Evolutionary conservation across 2,329 filamentous ascomycete genomes (phyloP).

Genomic region (Sporothrix phasma): DNA sequence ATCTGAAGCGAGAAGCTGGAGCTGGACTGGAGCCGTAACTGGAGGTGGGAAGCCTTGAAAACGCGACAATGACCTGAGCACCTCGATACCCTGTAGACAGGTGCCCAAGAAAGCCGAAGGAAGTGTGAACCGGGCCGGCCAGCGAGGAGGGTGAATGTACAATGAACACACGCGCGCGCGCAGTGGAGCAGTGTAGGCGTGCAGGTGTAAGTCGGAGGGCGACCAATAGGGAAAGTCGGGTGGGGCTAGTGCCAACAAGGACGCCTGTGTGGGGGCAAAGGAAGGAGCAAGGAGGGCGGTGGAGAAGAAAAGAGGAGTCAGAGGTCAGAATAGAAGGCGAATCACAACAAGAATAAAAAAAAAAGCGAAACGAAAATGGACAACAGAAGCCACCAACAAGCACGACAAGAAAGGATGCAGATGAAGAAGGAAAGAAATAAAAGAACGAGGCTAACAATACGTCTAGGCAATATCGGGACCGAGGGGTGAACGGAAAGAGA

Average conservation of each 20-base stretch:
- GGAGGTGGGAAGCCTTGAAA: too few relatives aligned
- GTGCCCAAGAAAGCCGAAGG: too few relatives aligned
- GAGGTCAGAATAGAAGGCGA: neutral
- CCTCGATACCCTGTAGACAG: neutral
- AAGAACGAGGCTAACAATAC: neutral
- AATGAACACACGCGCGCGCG: neutral
- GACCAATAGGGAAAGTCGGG: slow-evolving; percentile 7
- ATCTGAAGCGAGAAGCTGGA: too few relatives aligned
- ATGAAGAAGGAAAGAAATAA: too few relatives aligned
- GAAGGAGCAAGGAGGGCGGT: too few relatives aligned
- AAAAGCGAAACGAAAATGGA: neutral
- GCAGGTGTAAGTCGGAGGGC: neutral
- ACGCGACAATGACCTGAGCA: too few relatives aligned
- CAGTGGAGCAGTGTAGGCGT: too few relatives aligned
- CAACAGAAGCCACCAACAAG: slow-evolving; percentile 9
- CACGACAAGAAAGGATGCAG: neutral
- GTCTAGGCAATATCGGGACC: neutral
- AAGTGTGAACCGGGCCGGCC: neutral
- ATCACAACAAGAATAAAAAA: neutral
- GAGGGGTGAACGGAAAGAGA: neutral
- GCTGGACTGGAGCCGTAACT: neutral
- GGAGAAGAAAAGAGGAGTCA: neutral
- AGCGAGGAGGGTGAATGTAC: too few relatives aligned
- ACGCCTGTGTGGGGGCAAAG: neutral
- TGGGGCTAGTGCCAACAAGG: slow-evolving; percentile 1